These are phyloP conservation scores for Trametes sanguinea DNA, from an alignment of 768 basidiomycete genomes.

Conservation along the genomic window DNA sequence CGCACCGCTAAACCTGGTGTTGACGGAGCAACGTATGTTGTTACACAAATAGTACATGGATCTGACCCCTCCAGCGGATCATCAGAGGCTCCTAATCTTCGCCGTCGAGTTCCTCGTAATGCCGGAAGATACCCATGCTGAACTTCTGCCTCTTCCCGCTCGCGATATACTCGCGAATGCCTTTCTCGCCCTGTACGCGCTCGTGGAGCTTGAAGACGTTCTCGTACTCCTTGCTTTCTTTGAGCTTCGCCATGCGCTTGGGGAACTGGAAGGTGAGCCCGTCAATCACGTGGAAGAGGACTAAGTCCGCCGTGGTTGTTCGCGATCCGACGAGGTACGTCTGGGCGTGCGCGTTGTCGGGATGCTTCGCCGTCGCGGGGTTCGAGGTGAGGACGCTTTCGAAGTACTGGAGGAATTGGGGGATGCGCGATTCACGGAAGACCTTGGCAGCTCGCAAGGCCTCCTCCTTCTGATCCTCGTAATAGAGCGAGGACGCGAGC, in stretches of 20 bases:
- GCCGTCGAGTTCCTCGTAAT: slow-evolving; percentile 42
- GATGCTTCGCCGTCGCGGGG: slow-evolving; percentile 25
- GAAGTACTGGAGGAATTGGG: slow-evolving; percentile 45
- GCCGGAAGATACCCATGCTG: slow-evolving; percentile 38
- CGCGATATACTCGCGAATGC: slow-evolving; percentile 38
- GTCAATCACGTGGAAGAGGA: slow-evolving; percentile 41
- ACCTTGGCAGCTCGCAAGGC: slow-evolving; percentile 36
- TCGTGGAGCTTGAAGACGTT: slow-evolving; percentile 37
- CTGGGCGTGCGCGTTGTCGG: slow-evolving; percentile 6
- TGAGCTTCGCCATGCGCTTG: slow-evolving; percentile 31
- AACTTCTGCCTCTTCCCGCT: slow-evolving; percentile 36
- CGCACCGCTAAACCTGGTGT: background rate
- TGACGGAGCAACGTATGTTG: background rate
- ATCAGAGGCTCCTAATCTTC: slow-evolving; percentile 27
- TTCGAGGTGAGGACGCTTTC: slow-evolving; percentile 34
- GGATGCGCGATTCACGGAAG: slow-evolving; percentile 39
- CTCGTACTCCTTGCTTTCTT: slow-evolving; percentile 29
- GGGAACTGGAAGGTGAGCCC: slow-evolving; percentile 42
- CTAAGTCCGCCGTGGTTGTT: slow-evolving; percentile 45
- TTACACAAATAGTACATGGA: background rate
- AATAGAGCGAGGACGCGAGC: slow-evolving; percentile 32
- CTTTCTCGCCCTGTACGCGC: slow-evolving; percentile 33
- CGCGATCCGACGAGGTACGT: slow-evolving; percentile 34
- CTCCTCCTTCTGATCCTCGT: slow-evolving; percentile 48
- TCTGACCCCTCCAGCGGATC: background rate